These are phyloP conservation scores for Leptoxyphium fumago DNA, from an alignment of 2,329 filamentous ascomycete species.

Conservation along the genomic window DNA sequence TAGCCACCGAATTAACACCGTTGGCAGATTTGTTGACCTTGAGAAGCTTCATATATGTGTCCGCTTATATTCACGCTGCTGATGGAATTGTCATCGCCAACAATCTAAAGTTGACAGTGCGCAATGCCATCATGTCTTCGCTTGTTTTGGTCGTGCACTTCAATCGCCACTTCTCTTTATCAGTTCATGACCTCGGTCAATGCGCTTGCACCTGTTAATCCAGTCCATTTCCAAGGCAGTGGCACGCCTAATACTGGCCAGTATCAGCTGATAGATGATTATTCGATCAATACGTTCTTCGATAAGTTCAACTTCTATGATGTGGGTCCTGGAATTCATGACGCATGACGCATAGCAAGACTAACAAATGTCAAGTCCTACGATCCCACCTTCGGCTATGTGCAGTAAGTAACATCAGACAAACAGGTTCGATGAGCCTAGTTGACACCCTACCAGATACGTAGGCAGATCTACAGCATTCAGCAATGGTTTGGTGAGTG, in stretches of 20 bases:
- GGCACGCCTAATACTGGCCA: slow-evolving; percentile 15
- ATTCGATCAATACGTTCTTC: slow-evolving; percentile 18
- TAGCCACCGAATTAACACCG: no score
- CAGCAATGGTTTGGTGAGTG: slow-evolving; percentile 17
- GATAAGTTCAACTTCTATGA: slow-evolving; percentile 22
- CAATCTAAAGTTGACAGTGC: no score
- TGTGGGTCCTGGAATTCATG: slow-evolving; percentile 20
- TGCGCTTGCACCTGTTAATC: slow-evolving; percentile 4
- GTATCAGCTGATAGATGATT: slow-evolving; percentile 19
- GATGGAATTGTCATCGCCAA: no score
- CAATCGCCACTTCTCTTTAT: background rate
- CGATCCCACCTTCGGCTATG: slow-evolving; percentile 20
- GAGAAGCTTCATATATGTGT: no score
- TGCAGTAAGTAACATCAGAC: slow-evolving; percentile 9
- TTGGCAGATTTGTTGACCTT: no score
- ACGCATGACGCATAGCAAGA: background rate
- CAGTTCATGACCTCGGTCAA: background rate
- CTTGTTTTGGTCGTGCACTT: no score
- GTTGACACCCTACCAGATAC: slow-evolving; percentile 13
- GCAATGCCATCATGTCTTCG: no score
- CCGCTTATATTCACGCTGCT: no score
- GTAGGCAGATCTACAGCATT: slow-evolving; percentile 24
- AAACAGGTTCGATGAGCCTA: slow-evolving; percentile 4
- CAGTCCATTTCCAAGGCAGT: slow-evolving; percentile 11
- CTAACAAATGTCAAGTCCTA: slow-evolving; percentile 2